Base-by-base conservation (phyloP, 2,329 filamentous ascomycete genomes). In the Alternaria sp. region DNA sequence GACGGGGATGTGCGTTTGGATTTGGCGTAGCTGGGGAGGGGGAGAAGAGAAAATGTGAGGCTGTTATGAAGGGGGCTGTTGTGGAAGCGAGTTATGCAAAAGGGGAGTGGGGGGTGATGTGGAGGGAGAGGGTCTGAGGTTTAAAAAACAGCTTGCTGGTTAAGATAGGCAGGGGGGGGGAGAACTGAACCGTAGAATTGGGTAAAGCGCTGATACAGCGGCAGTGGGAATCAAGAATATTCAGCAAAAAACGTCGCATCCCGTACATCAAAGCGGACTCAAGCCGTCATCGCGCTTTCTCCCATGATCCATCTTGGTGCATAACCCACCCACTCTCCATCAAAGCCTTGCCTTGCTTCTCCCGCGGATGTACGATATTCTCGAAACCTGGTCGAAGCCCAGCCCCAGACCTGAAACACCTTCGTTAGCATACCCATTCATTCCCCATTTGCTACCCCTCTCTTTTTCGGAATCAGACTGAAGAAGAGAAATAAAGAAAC, bases 71-170 rank as follows among this genome's bases (percentile, higher is more conserved):
- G 39, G 84, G 83, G 1, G 80, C 80, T 42, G 83, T 87, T 3
- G 84, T 87, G 0, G 86, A 88, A 69, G 81, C 84, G 3, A 85
- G 83, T 56, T 88, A 84, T 72, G 85, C 85, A 0, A 88, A 88
- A 63, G 85, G 85, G 0, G 81, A 87, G 44, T 88, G 85, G 85
- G 80, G 79, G 0, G 79, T 88, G 10, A 70, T 84, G 58, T 87
- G 85, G 85, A 79, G 85, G 59, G 84, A 86, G 56, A 67, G 67
- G 45, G 39, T 64, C 0, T 71, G 39, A 50, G 33, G n/a, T 14
- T 13, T 36, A 8, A 36, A 39, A 3, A n/a, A 39, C 17, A 39
- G 17, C 17, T 6, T 39, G 37, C 17, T 39, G 9, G 2, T 23
- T 21, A 37, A 26, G 17, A 26, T n/a, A 23, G n/a, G 5, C 4